Base-by-base conservation (phyloP, 495 filamentous ascomycete species). In the Pyronema domesticum region DNA sequence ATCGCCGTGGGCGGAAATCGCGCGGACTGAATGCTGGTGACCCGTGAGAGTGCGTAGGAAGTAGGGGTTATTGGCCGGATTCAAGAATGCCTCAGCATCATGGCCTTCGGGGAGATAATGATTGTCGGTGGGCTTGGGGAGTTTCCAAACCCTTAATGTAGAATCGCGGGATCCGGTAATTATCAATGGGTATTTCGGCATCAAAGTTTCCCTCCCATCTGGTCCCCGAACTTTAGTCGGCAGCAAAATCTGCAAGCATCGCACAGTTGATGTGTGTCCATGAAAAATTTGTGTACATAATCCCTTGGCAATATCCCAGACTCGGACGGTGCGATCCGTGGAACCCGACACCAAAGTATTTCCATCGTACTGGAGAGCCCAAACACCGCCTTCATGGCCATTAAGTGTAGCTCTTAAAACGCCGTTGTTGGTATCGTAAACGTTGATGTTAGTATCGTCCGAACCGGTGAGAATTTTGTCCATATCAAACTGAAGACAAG, bases 381-480 rank as follows among this genome's bases (percentile, higher is more conserved):
- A 99, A 5, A 99, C 91, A 44, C 91, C 91, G 44, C 91, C 91
- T 62, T 99, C 93, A 64, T 99, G 91, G 15, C 91, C 91, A 64
- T 84, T 81, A 4, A 99, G 76, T 37, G 79, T 85, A 51, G 77
- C 83, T 55, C 85, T 79, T 49, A 94, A 69, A 53, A 82, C 83
- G 54, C 91, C 91, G 6, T 88, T 96, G 68, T 89, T 89, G 10
- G 91, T 99, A 63, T 96, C 89, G 66, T 96, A 99, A 42, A 99
- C 89, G 64, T 96, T 87, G 65, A 99, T 99, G 56, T 94, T 83
- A 8, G 88, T 94, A 66, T 99, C 91, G 68, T 99, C 91, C 60
- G 89, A 95, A 33, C 91, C 91, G 9, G 93, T 99, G 55, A 99
- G 72, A 54, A 99, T 94, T 69, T 96, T 96, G 70, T 96, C 91